phyloP scores from a whole-genome alignment of 257 asterid species.

The Primulina huaijiensis region DNA sequence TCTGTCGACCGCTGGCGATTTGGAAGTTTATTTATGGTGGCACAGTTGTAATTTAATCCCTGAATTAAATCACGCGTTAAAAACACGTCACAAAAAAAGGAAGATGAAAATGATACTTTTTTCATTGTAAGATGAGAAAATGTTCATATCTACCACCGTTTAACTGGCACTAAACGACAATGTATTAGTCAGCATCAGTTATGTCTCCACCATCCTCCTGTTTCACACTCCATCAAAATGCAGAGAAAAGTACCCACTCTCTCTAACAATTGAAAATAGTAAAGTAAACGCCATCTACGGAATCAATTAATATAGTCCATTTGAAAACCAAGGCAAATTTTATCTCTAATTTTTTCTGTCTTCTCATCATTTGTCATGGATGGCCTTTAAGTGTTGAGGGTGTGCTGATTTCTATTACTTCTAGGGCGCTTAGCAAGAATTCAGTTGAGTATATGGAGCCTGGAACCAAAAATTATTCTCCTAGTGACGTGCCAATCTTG shows the following conservation, averaged over 20 bases:
- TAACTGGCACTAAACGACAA: conserved; percentile 21
- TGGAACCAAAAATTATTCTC: conserved; percentile 27
- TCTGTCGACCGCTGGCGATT: neutral
- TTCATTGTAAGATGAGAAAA: conserved; percentile 21
- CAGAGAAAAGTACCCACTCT: conserved; percentile 12
- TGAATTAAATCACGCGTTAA: neutral
- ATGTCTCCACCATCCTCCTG: conserved; percentile 8
- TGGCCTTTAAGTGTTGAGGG: neutral
- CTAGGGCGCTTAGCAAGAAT: conserved; percentile 4
- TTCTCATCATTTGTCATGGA: neutral
- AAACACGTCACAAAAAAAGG: neutral
- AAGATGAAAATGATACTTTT: conserved; percentile 12
- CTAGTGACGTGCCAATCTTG: conserved; percentile 43
- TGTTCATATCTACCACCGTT: conserved; percentile 6
- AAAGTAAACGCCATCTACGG: neutral
- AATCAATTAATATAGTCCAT: neutral
- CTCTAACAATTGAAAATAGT: neutral
- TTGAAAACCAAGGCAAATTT: neutral
- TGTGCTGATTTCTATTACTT: conserved; percentile 11
- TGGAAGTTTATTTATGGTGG: conserved; percentile 17
- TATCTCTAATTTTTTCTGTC: neutral
- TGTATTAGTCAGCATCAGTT: conserved; percentile 14
- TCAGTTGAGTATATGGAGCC: conserved; percentile 38
- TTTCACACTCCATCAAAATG: neutral
- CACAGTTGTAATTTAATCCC: conserved; percentile 10